Evolutionary conservation across 164 flowering plant species (phyloP), one percentile per base, ranked within the genome.

Genomic region (Tinospora cordifolia): DNA sequence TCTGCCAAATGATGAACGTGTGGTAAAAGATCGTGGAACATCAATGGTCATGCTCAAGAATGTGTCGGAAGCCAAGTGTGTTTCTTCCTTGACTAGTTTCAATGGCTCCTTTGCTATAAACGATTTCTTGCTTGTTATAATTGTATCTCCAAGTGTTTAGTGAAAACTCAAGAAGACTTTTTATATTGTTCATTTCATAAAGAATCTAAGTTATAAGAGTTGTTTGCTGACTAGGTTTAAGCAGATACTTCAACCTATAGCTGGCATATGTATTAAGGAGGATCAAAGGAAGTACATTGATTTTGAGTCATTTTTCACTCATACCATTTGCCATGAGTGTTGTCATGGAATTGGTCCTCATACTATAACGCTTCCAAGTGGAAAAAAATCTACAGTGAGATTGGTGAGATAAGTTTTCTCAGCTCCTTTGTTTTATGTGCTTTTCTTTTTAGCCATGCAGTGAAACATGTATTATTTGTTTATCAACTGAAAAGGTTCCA

Each of bases 341-440:
- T 86, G 91, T 80, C 98, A 93, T 80, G 98, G 97, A 41, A 93
- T 91, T 80, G 98, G 98, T 58, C 98, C 98, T 75, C 98, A 93
- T 79, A 79, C 83, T 59, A 93, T 93, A 62, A 83, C 75, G 65
- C 94, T 91, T 76, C 97, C 98, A 41, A 79, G 78, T 79, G 98
- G 98, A 63, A 83, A 82, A 69, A 74, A 80, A 72, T 91, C 98
- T 34, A 93, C 94, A 7, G 98, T 93, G 76, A 88, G 98, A 91
- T 68, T 85, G 92, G 98, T 93, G 60, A 69, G 86, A 75, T 21
- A 54, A 19, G 0, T n/a, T 54, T 54, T 54, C 47, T 44, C 47
- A 9, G 12, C 67, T 8, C 65, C 24, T 38, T 10, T 17, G 21
- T 36, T 22, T 78, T 38, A 4, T 54, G 21, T 65, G 22, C 67